Evolutionary conservation across 2,329 filamentous ascomycete genomes (phyloP), one percentile per base, ranked within the genome.

Genomic region (Verticillium albo-atrum): DNA sequence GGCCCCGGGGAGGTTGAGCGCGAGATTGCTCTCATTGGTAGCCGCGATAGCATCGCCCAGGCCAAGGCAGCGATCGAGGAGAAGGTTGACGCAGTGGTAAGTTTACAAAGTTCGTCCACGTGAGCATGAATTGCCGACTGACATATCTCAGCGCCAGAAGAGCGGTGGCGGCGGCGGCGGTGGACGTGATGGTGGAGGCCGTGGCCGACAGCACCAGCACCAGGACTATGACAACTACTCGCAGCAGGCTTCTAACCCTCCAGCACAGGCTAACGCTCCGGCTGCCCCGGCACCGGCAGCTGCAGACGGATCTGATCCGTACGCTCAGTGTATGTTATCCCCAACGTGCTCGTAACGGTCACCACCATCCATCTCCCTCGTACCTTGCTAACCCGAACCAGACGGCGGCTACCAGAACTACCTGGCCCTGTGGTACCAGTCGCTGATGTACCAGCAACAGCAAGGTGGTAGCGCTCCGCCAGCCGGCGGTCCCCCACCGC

Each of bases 51-150:
- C 58, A 95, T 97, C 69, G 85, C 86, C 57, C 85, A 86, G 64
- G 93, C 93, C 35, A 96, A 96, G 77, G 81, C 81, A 67, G 90
- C 91, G 51, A 96, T 97, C 63, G 90, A 92, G 72, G 92, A 96
- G 66, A 97, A 97, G 76, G 91, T 97, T 55, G 91, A 96, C 63
- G 89, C 91, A 70, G 91, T 94, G 72, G 88, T 93, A 84, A 77
- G 89, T 83, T 15, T 25, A 55, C 23, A 7, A 15, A 25, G 42
- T 7, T 27, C 12, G 15, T 51, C 23, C 6, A 51, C 27, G 51
- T 32, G 10, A 47, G 42, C 10, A 26, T 28, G 9, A 10, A 26
- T 12, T 15, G 17, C 7, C 28, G 25, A 61, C 73, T 80, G 64
- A 79, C 63, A 47, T 35, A 6, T 30, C 2, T 57, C 62, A 84